Base-by-base conservation (phyloP, 768 basidiomycete species). In the Scleroderma bovista region DNA sequence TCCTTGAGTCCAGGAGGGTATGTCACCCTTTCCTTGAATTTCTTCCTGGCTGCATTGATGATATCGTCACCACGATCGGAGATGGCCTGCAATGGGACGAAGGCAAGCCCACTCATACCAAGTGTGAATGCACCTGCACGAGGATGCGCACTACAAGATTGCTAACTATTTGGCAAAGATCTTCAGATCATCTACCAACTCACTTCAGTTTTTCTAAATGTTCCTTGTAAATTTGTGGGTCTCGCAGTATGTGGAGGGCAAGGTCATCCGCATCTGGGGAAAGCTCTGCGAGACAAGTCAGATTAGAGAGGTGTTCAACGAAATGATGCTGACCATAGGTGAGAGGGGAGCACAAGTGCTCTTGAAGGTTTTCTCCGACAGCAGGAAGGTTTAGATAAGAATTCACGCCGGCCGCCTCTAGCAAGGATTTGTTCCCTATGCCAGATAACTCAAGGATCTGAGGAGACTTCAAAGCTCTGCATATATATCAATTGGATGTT, bases 391-490 rank as follows among this genome's bases (percentile, higher is more conserved):
- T 31, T 22, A 64, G 40, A 47, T 66, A 60, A 20, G 65, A 48
- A 0, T 62, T 51, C 36, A 84, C 68, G 2, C 70, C 72, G 16
- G 75, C 56, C 6, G 53, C 63, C 22, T 65, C 55, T 24, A 83
- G 64, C 19, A 77, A 52, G 2, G 64, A 65, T 13, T 59, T 57
- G 29, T 72, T 65, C 16, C 81, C 81, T 47, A 83, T 75, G 20
- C 82, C 83, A 6, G 79, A 80, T 2, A 83, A 64, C 56, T 83
- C 77, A 2, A 83, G 72, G 9, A 84, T 65, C 56, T 80, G 75
- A 4, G 77, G 71, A 0, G 73, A 70, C 50, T 75, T 72, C 20
- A 79, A 53, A 2, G 76, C 50, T n/a, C 69, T 70, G 50, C 40
- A 10, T 2, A 32, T 12, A 26, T 8, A 16, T 9, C 29, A 32